Base-by-base conservation (phyloP, 75 land plant species). In the Selaginella moellendorffii region DNA sequence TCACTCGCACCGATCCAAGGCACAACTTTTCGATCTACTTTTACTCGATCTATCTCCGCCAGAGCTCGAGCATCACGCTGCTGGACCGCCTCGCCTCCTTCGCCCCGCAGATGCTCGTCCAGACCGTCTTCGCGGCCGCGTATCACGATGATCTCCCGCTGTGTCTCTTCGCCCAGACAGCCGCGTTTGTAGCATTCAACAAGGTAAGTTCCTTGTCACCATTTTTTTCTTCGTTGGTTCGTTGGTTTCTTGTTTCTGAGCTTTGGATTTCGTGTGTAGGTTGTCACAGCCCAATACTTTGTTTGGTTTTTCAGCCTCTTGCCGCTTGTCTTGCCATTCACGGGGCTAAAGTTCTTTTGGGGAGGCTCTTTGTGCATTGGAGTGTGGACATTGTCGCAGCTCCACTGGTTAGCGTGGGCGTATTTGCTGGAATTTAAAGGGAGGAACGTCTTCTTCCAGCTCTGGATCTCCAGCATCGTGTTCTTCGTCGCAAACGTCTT, bases 21-120 rank as follows among this genome's bases (percentile, higher is more conserved):
- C 99, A 95, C 63, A 95, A 95, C 52, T 95, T 95, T 68, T 95
- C 99, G 14, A 90, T 95, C 20, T 95, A 95, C 74, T 95, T 95
- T 65, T 95, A 95, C 52, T 83, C 83, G 54, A 82, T 95, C 0
- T 95, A 95, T 65, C 86, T 95, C 28, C 79, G 86, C 58, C 81
- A 82, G 42, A 74, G 77, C 31, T 69, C 68, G n/a, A 77, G 69
- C 25, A 78, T 86, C 31, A 82, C 83, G 0, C 53, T 81, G 18
- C 28, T 78, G 61, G 97, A 86, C 58, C 85, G 84, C 64, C 84
- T 95, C 52, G 46, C 89, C 56, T 77, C 97, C 8, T 95, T 95
- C 68, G 61, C 90, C 54, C 99, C 99, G 26, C 99, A 95, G 71
- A 73, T 86, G 31, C 60, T 71, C 12, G 97, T 90, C 28, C 99